Evolutionary conservation across 345 rosid species (phyloP).

Genomic region (Durio zibethinus): DNA sequence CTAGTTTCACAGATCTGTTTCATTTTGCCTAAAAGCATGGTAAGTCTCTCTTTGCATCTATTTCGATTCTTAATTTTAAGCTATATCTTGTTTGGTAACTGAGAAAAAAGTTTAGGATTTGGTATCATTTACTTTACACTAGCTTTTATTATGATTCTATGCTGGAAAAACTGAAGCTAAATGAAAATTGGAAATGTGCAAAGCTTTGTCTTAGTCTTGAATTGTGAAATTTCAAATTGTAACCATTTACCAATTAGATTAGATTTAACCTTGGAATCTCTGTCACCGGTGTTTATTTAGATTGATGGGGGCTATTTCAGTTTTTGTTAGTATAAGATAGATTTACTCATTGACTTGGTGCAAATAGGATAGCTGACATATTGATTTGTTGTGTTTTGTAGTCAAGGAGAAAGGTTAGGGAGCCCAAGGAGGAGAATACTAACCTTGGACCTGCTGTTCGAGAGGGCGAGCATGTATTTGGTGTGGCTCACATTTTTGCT

Average conservation of each 20-base stretch:
- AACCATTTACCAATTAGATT: not conserved
- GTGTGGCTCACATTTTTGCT: constrained; percentile 86
- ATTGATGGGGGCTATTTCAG: not conserved
- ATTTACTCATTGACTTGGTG: not conserved
- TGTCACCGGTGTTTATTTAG: not conserved
- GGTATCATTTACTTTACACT: not conserved
- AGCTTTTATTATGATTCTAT: not conserved
- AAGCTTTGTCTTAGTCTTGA: not conserved
- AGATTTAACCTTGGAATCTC: not conserved
- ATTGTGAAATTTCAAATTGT: not conserved
- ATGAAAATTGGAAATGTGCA: not conserved
- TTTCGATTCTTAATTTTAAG: not conserved
- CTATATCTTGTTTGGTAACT: not conserved
- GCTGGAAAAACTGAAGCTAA: not conserved
- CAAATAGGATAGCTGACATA: not conserved
- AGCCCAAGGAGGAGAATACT: constrained; percentile 83
- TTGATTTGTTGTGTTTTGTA: constrained; percentile 16
- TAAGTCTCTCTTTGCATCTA: not conserved
- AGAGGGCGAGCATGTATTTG: constrained; percentile 81
- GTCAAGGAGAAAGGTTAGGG: constrained; percentile 74
- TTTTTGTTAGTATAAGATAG: not conserved
- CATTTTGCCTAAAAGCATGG: constrained; percentile 6
- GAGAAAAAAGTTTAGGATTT: not conserved
- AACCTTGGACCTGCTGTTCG: constrained; percentile 74
- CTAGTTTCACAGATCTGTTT: not conserved